Conservation (phyloP, 305 asterid species). For the Fraxinus paxiana region DNA sequence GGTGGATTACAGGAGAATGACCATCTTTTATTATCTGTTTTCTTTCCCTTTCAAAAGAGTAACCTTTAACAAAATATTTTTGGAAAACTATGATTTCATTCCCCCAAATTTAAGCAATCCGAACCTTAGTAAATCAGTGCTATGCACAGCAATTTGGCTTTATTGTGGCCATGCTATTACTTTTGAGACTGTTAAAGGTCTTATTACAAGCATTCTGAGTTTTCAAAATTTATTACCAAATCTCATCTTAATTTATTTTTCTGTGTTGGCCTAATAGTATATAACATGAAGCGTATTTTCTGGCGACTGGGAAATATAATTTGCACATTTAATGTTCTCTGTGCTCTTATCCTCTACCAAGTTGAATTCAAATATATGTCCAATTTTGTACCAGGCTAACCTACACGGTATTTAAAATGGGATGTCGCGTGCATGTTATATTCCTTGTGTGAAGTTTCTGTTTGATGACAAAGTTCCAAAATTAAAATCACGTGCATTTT, state of each 20-base stretch:
- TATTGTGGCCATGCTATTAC: background rate
- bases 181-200: background rate
- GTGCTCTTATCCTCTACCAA: background rate
- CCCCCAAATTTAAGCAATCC: background rate
- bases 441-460: background rate
- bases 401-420: background rate
- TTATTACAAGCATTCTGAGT: background rate
- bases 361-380: background rate
- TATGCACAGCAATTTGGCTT: background rate
- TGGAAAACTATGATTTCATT: background rate
- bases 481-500: background rate
- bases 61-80: background rate
- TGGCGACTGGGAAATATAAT: background rate
- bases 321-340: background rate
- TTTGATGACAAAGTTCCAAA: constrained; percentile 8
- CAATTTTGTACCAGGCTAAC: background rate
- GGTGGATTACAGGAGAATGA: background rate
- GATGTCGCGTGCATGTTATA: background rate
- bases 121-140: background rate
- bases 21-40: background rate
- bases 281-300: background rate
- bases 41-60: background rate
- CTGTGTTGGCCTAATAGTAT: background rate
- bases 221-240: background rate
- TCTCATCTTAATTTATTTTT: background rate